These are phyloP conservation scores for Fusarium sp. DNA, from an alignment of 2,329 filamentous ascomycete species.

Conservation along the genomic window DNA sequence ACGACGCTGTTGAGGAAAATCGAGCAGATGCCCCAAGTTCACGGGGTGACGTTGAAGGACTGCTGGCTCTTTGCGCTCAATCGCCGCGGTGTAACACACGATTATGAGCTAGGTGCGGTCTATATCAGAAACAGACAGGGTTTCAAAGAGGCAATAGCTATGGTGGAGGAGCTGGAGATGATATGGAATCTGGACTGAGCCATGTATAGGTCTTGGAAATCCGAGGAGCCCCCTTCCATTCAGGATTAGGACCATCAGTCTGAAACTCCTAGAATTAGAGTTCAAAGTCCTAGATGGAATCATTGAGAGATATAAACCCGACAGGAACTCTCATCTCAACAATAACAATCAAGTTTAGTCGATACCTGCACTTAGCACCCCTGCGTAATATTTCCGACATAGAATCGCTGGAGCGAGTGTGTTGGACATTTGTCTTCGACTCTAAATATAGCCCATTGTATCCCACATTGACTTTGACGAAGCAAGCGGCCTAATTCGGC, in stretches of 20 bases:
- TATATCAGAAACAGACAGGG: background rate
- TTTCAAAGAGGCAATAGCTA: background rate
- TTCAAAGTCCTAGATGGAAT: constrained; percentile 12
- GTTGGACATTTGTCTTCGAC: background rate
- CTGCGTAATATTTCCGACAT: background rate
- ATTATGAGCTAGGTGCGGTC: background rate
- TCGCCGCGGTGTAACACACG: background rate
- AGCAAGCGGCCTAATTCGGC: background rate
- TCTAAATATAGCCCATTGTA: background rate
- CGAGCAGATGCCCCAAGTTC: background rate
- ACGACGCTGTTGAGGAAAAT: background rate
- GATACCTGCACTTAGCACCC: background rate
- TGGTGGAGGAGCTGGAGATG: background rate
- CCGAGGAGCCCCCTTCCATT: background rate
- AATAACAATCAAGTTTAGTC: background rate
- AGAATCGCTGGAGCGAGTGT: background rate
- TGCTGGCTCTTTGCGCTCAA: background rate
- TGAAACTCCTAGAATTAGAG: constrained; percentile 13
- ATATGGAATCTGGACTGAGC: constrained; percentile 1
- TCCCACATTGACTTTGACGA: background rate
- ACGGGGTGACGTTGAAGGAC: background rate
- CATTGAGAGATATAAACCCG: constrained; percentile 9
- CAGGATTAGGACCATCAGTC: constrained; percentile 3
- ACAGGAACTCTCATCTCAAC: background rate
- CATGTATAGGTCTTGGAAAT: background rate